phyloP scores from a whole-genome alignment of 441 rosid genomes.

The Eruca vesicaria region DNA sequence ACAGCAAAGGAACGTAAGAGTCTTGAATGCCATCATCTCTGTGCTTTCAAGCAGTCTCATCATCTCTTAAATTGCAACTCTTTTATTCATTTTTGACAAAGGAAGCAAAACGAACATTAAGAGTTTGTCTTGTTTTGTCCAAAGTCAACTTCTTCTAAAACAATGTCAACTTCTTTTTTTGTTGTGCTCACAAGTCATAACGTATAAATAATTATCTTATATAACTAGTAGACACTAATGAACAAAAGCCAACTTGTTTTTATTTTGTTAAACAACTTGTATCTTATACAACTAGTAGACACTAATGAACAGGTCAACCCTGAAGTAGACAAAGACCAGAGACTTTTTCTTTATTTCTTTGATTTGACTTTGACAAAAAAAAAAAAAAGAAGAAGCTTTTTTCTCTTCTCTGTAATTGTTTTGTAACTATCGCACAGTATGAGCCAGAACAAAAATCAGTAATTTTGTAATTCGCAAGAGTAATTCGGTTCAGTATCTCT shows the following conservation, averaged over 20 bases:
- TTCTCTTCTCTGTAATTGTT: too few species aligned
- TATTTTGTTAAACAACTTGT: constrained; percentile 2
- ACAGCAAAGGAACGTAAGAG: constrained; percentile 13
- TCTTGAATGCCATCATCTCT: constrained; percentile 4
- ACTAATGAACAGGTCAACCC: constrained; percentile 27
- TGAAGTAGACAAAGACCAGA: constrained; percentile 16
- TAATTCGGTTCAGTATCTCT: not conserved
- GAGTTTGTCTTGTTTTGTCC: constrained; percentile 3
- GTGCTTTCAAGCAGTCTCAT: not conserved
- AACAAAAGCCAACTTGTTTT: constrained; percentile 6
- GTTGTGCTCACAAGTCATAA: constrained; percentile 30
- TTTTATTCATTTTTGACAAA: constrained; percentile 22
- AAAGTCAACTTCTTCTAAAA: constrained; percentile 28
- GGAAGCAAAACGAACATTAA: constrained; percentile 17
- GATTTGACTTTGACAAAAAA: constrained; percentile 7
- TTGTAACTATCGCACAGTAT: too few species aligned
- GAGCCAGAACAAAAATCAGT: too few species aligned
- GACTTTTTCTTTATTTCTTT: constrained; percentile 6
- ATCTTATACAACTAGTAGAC: not conserved
- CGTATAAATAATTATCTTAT: constrained; percentile 23
- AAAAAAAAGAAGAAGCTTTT: too few species aligned
- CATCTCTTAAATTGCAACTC: not conserved
- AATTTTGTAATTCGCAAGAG: not conserved
- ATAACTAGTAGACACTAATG: constrained; percentile 23
- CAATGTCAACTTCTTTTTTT: constrained; percentile 32